Evolutionary conservation across 1,139 yeast species (phyloP).

Genomic region (Eremothecium sinecaudum): DNA sequence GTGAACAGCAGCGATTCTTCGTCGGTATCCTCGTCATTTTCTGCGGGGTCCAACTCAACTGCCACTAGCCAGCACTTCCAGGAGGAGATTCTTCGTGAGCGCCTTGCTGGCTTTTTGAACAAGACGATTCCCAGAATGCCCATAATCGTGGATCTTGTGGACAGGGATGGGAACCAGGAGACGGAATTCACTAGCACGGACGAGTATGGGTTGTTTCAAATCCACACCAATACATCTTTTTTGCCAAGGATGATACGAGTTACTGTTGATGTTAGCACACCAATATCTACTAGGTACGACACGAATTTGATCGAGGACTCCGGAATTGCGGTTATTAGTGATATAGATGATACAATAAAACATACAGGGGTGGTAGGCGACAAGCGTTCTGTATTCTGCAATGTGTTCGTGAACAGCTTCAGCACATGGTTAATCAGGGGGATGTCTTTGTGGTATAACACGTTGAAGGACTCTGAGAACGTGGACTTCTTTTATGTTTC

Average conservation of each 20-base stretch:
- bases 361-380: constrained; percentile 85
- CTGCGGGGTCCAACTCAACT: constrained; percentile 4
- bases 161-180: constrained; percentile 26
- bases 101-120: constrained; percentile 54
- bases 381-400: constrained; percentile 70
- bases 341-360: constrained; percentile 90
- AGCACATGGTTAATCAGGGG: constrained; percentile 62
- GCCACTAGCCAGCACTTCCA: constrained; percentile 10
- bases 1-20: constrained; percentile 8
- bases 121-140: constrained; percentile 47
- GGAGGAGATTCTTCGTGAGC: constrained; percentile 34
- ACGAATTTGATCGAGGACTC: constrained; percentile 22
- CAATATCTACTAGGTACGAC: constrained; percentile 11
- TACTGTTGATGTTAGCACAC: constrained; percentile 20
- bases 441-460: constrained; percentile 60
- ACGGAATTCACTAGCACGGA: constrained; percentile 40
- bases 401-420: constrained; percentile 59
- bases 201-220: constrained; percentile 48
- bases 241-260: constrained; percentile 41
- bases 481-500: constrained; percentile 82
- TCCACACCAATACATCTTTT: constrained; percentile 42
- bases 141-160: constrained; percentile 35
- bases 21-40: neutral
- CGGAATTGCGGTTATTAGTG: constrained; percentile 71
- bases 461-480: constrained; percentile 34